These are phyloP conservation scores for Oenanthe sinensis DNA, from an alignment of 129 eudicot species.

Conservation along the genomic window DNA sequence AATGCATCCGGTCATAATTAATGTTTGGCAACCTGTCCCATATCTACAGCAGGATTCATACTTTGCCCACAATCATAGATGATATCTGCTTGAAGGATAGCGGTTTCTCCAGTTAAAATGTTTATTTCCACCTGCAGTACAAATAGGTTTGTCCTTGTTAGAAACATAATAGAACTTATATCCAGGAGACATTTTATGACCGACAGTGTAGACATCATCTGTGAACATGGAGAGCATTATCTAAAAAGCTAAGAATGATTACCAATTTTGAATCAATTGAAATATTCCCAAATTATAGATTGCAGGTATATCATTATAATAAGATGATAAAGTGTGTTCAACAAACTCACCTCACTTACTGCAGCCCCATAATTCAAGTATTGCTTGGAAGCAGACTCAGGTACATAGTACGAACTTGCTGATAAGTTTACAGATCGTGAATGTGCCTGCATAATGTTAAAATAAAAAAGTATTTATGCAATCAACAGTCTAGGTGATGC, in stretches of 20 bases:
- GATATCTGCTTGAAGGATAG: slow-evolving; percentile 58
- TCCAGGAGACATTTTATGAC: not conserved
- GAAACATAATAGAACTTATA: not conserved
- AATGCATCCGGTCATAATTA: not conserved
- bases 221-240: not conserved
- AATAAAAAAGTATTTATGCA: not conserved
- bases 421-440: slow-evolving; percentile 43
- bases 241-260: not conserved
- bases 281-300: not conserved
- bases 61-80: slow-evolving; percentile 91
- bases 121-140: slow-evolving; percentile 69
- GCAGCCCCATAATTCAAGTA: slow-evolving; percentile 95
- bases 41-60: slow-evolving; percentile 91
- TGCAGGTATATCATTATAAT: too few relatives aligned
- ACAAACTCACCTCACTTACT: slow-evolving; percentile 64
- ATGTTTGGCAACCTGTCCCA: slow-evolving; percentile 60
- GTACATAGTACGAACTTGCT: slow-evolving; percentile 60
- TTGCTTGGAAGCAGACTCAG: slow-evolving; percentile 35
- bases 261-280: not conserved
- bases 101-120: slow-evolving; percentile 78
- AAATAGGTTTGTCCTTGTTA: not conserved
- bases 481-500: not conserved
- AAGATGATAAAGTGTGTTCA: not conserved
- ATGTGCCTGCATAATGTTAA: slow-evolving; percentile 38
- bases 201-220: not conserved